phyloP scores from a whole-genome alignment of 306 rosid species.

The Hylodesmum podocarpum region DNA sequence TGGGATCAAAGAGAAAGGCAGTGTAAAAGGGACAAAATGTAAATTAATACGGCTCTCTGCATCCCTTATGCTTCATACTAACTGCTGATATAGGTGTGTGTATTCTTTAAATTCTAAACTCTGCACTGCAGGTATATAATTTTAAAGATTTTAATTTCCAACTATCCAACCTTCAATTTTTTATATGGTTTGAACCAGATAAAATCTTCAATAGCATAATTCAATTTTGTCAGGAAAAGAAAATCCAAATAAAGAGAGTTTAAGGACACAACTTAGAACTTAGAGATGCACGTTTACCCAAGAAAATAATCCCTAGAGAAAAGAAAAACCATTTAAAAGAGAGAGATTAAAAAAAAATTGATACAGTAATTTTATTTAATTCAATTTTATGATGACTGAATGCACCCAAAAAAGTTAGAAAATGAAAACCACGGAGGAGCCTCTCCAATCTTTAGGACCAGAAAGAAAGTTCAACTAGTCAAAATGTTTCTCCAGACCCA shows the following conservation, averaged over 20 bases:
- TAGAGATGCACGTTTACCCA: neutral
- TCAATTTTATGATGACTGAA: constrained; percentile 18
- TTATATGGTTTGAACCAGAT: constrained; percentile 6
- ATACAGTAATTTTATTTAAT: neutral
- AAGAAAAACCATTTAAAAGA: neutral
- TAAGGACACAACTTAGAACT: neutral
- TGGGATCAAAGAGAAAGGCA: neutral
- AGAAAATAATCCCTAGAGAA: neutral
- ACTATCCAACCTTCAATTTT: constrained; percentile 6
- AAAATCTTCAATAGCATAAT: neutral
- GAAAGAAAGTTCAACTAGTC: constrained; percentile 11
- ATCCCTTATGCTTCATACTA: neutral
- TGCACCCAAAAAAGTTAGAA: constrained; percentile 2
- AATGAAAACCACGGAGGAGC: constrained; percentile 8
- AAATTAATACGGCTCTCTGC: neutral
- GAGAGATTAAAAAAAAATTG: neutral
- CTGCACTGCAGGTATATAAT: neutral
- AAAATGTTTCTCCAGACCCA: constrained; percentile 3
- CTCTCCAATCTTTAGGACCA: neutral
- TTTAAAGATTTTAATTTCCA: neutral
- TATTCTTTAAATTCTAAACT: neutral
- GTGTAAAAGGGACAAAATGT: neutral
- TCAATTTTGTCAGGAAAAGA: neutral
- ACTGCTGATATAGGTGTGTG: neutral
- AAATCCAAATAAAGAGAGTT: constrained; percentile 5